Evolutionary conservation across 495 filamentous ascomycete species (phyloP), one percentile per base, ranked within the genome.

Genomic region (Penicillium cosmopolitanum): DNA sequence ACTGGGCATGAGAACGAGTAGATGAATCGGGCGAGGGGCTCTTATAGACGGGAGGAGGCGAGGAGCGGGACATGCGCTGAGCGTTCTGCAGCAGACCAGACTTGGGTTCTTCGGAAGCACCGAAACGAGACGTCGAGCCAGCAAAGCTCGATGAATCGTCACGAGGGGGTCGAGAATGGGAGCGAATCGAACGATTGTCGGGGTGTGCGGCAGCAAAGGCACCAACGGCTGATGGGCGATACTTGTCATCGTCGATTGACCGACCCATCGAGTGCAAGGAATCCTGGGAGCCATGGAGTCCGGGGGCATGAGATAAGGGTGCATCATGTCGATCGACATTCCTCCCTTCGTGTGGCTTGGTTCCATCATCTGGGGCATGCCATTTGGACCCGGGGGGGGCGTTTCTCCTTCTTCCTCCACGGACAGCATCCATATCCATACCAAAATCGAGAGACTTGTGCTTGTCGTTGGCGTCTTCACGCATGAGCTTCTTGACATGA

Each of bases 401-500:
- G 78, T 79, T 54, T 79, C 78, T 81, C 55, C 82, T 79, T 43
- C 56, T 66, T 10, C 66, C 61, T 59, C 71, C 61, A 25, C 62
- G 63, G 13, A 60, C 55, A 19, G 68, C 60, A 16, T 79, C 80
- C 11, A 84, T 56, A 50, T 79, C 90, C 71, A 97, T 74, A 31
- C 95, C 95, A 70, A 98, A 98, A 71, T 98, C 95, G 68, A 98
- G 83, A 2, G 92, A 96, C 67, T 89, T 96, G 72, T 96, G 90
- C 64, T 91, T 89, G 69, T 97, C 94, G 59, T 90, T 85, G 33
- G 82, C 80, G 72, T 98, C 95, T 77, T 98, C 95, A 42, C 77
- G 77, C 58, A 82, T 80, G 58, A 93, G 83, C 62, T 84, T 94
- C 63, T 84, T 84, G 15, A 90, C 77, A 64, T 90, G 88, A 69